phyloP scores from a whole-genome alignment of 495 filamentous ascomycete genomes.

The Hyaloscypha variabilis region DNA sequence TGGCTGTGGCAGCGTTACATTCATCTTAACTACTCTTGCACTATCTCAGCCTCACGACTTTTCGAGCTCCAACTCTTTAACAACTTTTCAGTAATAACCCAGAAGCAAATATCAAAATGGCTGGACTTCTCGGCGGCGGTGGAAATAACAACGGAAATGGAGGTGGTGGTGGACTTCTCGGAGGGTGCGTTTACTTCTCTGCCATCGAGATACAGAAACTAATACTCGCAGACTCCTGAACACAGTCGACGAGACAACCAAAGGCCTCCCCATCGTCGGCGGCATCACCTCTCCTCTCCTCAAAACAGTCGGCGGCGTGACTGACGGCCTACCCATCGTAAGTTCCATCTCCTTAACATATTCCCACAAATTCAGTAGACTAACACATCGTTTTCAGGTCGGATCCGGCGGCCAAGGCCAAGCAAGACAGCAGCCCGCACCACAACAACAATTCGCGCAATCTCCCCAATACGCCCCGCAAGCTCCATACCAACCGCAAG shows the following conservation, averaged over 20 bases:
- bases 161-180: constrained; percentile 21
- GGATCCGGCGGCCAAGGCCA: constrained; percentile 17
- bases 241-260: constrained; percentile 28
- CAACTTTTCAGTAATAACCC: neutral
- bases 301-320: constrained; percentile 24
- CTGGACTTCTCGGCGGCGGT: constrained; percentile 25
- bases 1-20: neutral
- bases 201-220: neutral
- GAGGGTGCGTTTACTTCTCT: constrained; percentile 7
- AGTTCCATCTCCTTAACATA: neutral
- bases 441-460: constrained; percentile 2
- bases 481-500: constrained; percentile 6
- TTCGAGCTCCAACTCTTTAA: neutral
- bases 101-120: constrained; percentile 18
- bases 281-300: constrained; percentile 25
- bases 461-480: constrained; percentile 5
- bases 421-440: constrained; percentile 5
- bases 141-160: constrained; percentile 8
- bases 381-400: constrained; percentile 14
- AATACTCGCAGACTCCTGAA: constrained; percentile 15
- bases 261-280: constrained; percentile 26
- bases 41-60: neutral
- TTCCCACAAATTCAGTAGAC: neutral
- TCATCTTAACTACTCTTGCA: neutral
- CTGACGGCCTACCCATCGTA: constrained; percentile 23